Conservation (phyloP, 352 stramenopile genomes). For the Phytophthora cactorum region DNA sequence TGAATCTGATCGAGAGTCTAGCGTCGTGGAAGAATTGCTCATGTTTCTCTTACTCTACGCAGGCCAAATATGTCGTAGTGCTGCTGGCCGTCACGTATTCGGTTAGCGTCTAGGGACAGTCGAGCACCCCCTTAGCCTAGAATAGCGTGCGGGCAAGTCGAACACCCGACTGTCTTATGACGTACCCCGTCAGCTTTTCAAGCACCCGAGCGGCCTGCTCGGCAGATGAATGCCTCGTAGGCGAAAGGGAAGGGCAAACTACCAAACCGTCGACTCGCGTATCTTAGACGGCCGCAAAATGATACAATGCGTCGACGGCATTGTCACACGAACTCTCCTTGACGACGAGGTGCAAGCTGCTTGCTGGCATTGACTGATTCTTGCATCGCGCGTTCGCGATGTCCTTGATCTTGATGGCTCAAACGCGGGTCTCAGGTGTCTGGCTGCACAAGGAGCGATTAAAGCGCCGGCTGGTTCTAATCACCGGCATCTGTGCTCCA, state of each 20-base stretch:
- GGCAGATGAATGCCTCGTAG: background rate
- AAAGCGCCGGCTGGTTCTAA: conserved; percentile 16
- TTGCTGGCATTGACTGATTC: background rate
- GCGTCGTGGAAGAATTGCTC: conserved; percentile 6
- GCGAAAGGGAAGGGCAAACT: conserved; percentile 19
- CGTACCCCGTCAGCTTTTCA: conserved; percentile 15
- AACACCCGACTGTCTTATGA: conserved; percentile 1
- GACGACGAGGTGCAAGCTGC: background rate
- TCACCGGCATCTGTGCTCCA: conserved; percentile 3
- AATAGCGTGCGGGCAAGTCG: background rate
- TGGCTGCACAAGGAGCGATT: conserved; percentile 10
- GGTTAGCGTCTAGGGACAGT: conserved; percentile 1
- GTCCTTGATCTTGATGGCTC: conserved; percentile 6
- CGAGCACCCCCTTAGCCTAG: background rate
- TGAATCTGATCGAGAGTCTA: conserved; percentile 8
- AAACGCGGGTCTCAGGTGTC: background rate
- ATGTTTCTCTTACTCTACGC: background rate
- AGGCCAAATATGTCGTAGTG: background rate
- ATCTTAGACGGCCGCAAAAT: conserved; percentile 4
- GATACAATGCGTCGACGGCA: conserved; percentile 18
- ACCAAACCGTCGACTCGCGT: conserved; percentile 4
- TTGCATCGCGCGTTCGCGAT: conserved; percentile 1
- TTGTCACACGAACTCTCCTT: conserved; percentile 19
- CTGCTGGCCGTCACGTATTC: too few relatives aligned
- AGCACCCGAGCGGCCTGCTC: too few relatives aligned